Conservation (phyloP, 306 rosid genomes). For the Parietaria judaica region DNA sequence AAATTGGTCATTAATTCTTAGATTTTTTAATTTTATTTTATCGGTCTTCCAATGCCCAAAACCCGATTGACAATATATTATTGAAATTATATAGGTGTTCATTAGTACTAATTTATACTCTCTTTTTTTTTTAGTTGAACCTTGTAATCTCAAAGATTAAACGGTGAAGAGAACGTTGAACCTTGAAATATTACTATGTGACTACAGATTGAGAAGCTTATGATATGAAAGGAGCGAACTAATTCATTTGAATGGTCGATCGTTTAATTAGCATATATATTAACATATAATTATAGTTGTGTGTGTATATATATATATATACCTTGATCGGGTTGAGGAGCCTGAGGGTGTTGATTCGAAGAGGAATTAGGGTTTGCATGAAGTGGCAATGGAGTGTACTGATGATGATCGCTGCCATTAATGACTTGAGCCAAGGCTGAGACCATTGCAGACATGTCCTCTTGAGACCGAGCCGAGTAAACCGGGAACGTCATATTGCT, state of each 20-base stretch:
- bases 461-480: slow-evolving; percentile 62
- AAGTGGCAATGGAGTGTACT: neutral
- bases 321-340: slow-evolving; percentile 44
- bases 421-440: slow-evolving; percentile 72
- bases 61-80: too few species aligned
- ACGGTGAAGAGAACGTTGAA: too few species aligned
- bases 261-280: neutral
- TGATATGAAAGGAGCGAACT: too few species aligned
- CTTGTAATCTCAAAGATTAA: too few species aligned
- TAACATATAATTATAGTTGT: neutral
- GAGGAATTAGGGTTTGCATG: slow-evolving; percentile 17
- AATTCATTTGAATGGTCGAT: too few species aligned
- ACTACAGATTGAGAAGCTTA: too few species aligned
- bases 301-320: neutral
- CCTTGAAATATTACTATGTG: too few species aligned
- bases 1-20: neutral
- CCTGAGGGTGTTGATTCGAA: slow-evolving; percentile 28
- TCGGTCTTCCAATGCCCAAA: too few species aligned
- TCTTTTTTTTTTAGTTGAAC: too few species aligned
- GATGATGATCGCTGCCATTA: slow-evolving; percentile 20
- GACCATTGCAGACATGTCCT: slow-evolving; percentile 70
- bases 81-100: too few species aligned
- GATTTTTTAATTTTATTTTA: too few species aligned
- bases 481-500: slow-evolving; percentile 41
- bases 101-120: neutral